Evolutionary conservation across 2,329 filamentous ascomycete species (phyloP).

Genomic region (Coccinonectria pachysandricola): DNA sequence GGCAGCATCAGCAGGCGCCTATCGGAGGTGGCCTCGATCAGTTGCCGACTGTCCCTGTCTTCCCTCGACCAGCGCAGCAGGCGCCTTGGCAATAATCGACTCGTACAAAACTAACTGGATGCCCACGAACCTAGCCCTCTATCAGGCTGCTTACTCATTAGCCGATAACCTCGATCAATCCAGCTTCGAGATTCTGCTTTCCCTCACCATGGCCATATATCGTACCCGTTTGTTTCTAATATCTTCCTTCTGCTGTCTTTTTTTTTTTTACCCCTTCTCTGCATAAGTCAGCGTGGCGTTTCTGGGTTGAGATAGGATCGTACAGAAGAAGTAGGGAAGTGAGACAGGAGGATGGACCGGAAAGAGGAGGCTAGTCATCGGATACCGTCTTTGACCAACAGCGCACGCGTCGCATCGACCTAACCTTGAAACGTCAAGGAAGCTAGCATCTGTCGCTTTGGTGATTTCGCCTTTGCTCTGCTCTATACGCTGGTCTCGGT

Average conservation of each 20-base stretch:
- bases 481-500: too few species aligned
- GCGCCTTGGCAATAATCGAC: conserved; percentile 48
- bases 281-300: conserved; percentile 27
- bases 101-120: not conserved
- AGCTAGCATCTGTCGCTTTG: too few species aligned
- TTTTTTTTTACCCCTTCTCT: conserved; percentile 14
- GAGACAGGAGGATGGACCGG: too few species aligned
- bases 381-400: too few species aligned
- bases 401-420: too few species aligned
- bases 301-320: too few species aligned
- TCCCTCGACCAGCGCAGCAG: conserved; percentile 66
- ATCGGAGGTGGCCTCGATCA: conserved; percentile 76
- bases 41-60: conserved; percentile 70
- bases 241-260: too few species aligned
- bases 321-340: too few species aligned
- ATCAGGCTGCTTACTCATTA: conserved; percentile 1
- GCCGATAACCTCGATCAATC: conserved; percentile 5
- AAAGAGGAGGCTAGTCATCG: too few species aligned
- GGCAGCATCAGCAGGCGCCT: conserved; percentile 69
- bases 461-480: too few species aligned
- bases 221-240: too few species aligned
- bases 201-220: not conserved
- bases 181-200: conserved; percentile 3
- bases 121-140: not conserved
- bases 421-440: too few species aligned